A percentile compares a stretch with the other conserved stretches of the same genome.
Conservation (phyloP, 257 asterid genomes). For the Solanum ossicruentum region DNA sequence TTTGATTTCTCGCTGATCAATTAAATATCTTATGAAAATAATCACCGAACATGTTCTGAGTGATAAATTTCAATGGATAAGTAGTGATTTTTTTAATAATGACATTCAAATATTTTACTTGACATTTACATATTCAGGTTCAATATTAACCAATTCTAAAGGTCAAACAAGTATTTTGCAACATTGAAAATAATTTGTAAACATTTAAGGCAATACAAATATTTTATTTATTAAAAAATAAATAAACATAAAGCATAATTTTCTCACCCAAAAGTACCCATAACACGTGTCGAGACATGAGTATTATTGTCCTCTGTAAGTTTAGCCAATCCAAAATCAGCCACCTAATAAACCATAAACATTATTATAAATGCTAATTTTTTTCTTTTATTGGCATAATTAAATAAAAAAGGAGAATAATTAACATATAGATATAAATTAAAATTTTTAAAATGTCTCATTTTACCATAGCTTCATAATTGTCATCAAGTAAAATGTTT, state of each 20-base stretch:
- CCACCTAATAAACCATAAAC: slow-evolving; percentile 38
- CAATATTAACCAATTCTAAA: not conserved
- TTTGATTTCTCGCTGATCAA: too few relatives aligned
- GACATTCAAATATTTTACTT: not conserved
- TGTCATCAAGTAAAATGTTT: slow-evolving; percentile 33
- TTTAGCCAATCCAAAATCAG: slow-evolving; percentile 91
- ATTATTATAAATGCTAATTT: not conserved
- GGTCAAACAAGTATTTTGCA: not conserved
- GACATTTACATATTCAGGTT: too few relatives aligned
- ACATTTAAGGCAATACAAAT: not conserved
- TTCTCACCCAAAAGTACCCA: slow-evolving; percentile 89
- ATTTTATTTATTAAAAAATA: not conserved
- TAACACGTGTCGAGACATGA: slow-evolving; percentile 89
- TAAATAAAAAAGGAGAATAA: too few relatives aligned
- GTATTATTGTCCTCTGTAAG: slow-evolving; percentile 67
- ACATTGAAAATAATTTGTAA: too few relatives aligned
- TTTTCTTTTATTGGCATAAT: not conserved
- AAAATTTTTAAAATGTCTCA: not conserved
- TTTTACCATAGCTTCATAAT: slow-evolving; percentile 37
- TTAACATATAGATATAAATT: not conserved
- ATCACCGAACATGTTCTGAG: too few relatives aligned
- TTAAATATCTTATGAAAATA: too few relatives aligned
- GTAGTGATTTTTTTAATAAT: too few relatives aligned
- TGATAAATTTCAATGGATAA: too few relatives aligned
- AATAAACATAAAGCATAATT: too few relatives aligned